Evolutionary conservation across 169 alveolate species (phyloP), one percentile per base, ranked within the genome.

Genomic region (Eimeria tenella): DNA sequence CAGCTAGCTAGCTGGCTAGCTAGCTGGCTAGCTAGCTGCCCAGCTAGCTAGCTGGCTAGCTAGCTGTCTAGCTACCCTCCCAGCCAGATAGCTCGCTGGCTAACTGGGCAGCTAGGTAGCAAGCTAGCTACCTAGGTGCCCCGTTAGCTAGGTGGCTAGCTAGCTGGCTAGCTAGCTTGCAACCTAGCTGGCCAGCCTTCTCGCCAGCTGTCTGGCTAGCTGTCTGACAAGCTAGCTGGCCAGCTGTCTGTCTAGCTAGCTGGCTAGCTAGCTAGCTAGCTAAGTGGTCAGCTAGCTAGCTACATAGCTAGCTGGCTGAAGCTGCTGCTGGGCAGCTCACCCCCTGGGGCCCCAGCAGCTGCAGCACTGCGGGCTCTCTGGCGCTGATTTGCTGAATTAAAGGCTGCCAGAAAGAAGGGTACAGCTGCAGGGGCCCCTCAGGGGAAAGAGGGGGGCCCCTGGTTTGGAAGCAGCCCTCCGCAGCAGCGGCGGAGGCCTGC

Each of bases 301-400:
- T 74, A 11, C n/a, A 4, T 42, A 7, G 63, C 84, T 74, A 71
- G 82, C 82, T 71, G 52, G 84, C 62, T 74, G 9, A 23, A 10
- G 7, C 7, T 31, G 63, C 21, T 58, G 84, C 52, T 70, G n/a
- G 9, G 52, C 68, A 10, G 68, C 84, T 74, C 60, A 74, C 84
- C 13, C 84, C 84, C 70, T 86, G 93, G 8, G 82, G 93, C 15
- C 93, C 93, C 0, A 86, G 93, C n/a, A 86, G 81, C 50, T 53
- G 81, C 52, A 86, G 71, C 81, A 86, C 83, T 65, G 73, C 93
- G 11, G 93, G 93, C 21, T 86, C 71, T 25, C 93, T 10, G 70
- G 58, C 15, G 93, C 84, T 23, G 70, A 86, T 52, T 13, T 55
- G 63, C 21, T 53, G 52, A 21, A 86, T 52, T 15, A 86, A 71